Percentiles rank a stretch among this genome's conserved stretches.
Conservation (phyloP, 1,139 yeast genomes). For the Zygotorulaspora mrakii region DNA sequence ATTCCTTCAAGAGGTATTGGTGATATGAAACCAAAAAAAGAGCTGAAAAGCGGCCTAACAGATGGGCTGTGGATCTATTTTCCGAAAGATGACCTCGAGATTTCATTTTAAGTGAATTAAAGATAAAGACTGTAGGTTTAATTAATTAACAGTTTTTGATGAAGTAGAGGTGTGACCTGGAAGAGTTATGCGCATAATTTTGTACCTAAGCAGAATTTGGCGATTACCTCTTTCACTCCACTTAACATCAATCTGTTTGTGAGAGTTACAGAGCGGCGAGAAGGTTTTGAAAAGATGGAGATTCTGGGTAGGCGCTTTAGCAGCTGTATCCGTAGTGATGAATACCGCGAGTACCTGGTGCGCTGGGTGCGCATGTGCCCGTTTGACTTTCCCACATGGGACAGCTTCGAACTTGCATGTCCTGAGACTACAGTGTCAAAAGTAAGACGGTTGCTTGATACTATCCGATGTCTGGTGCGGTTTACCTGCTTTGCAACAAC, state of each 20-base stretch:
- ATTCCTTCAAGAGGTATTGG: too few species aligned
- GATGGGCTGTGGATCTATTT: too few species aligned
- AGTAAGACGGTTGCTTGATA: constrained; percentile 4
- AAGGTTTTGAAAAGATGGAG: background rate
- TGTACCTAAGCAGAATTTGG: too few species aligned
- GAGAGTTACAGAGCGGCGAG: background rate
- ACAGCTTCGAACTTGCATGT: constrained; percentile 1
- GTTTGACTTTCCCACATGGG: constrained; percentile 2
- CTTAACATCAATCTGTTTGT: background rate
- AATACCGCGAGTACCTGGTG: constrained; percentile 1
- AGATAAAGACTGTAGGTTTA: too few species aligned
- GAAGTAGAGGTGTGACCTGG: too few species aligned
- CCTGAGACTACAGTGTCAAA: constrained; percentile 5
- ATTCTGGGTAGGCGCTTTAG: background rate
- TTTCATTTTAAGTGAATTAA: too few species aligned
- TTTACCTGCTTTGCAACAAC: constrained; percentile 3
- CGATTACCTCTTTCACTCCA: background rate
- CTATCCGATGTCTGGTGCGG: constrained; percentile 1
- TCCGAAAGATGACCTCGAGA: too few species aligned
- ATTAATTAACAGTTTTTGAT: too few species aligned
- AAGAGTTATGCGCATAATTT: too few species aligned
- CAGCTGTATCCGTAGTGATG: background rate
- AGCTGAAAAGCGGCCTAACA: too few species aligned
- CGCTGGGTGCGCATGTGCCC: constrained; percentile 5
- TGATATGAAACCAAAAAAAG: too few species aligned